These are phyloP conservation scores for Inga laurina DNA, from an alignment of 306 rosid species.

Conservation along the genomic window DNA sequence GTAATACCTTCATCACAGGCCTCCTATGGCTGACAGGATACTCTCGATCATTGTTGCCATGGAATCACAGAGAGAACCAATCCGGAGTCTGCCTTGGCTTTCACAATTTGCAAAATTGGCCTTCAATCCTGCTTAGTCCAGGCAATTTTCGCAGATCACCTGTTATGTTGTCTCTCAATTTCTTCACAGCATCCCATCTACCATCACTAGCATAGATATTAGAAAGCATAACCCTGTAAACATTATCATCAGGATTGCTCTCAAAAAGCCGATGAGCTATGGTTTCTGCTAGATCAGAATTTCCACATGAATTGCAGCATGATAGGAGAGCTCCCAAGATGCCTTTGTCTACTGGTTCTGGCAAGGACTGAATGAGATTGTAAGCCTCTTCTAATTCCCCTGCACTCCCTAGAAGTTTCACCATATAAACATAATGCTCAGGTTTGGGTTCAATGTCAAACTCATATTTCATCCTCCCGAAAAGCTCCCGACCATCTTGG, in stretches of 20 bases:
- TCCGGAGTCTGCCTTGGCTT: neutral
- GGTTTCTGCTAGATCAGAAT: slow-evolving; percentile 71
- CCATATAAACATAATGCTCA: slow-evolving; percentile 86
- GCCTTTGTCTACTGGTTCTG: slow-evolving; percentile 77
- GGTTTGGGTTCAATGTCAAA: slow-evolving; percentile 57
- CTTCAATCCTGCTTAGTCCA: slow-evolving; percentile 72
- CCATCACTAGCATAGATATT: slow-evolving; percentile 76
- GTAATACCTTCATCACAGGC: slow-evolving; percentile 29
- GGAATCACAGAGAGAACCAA: neutral
- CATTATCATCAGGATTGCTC: slow-evolving; percentile 48
- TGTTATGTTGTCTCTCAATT: slow-evolving; percentile 63
- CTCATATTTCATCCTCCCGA: slow-evolving; percentile 63
- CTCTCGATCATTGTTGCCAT: neutral
- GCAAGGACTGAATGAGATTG: slow-evolving; percentile 56
- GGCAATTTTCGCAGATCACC: slow-evolving; percentile 56
- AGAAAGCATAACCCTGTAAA: slow-evolving; percentile 76
- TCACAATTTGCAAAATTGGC: slow-evolving; percentile 25
- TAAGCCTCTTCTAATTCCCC: slow-evolving; percentile 83
- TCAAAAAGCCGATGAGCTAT: slow-evolving; percentile 58
- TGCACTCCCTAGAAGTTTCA: slow-evolving; percentile 83
- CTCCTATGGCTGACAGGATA: slow-evolving; percentile 5
- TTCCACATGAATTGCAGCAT: slow-evolving; percentile 73
- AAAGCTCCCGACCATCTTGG: slow-evolving; percentile 64
- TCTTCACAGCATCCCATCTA: slow-evolving; percentile 76
- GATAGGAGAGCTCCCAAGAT: slow-evolving; percentile 84